Conservation (phyloP, 306 rosid species). For the Prunus fruticosa region DNA sequence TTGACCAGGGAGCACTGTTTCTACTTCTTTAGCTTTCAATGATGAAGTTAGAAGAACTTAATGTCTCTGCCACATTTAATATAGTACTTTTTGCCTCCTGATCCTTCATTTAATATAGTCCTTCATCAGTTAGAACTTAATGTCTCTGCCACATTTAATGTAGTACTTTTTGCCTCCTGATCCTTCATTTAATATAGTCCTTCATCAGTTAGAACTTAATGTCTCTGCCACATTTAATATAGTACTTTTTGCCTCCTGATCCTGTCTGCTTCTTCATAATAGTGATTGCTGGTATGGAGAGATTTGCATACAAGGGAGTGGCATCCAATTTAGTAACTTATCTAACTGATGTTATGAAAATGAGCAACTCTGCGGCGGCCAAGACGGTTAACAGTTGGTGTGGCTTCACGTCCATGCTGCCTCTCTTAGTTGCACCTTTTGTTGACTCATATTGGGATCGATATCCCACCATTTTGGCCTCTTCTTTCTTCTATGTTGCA, state of each 20-base stretch:
- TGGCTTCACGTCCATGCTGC: slow-evolving; percentile 87
- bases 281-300: slow-evolving; percentile 88
- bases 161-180: too few relatives aligned
- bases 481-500: slow-evolving; percentile 66
- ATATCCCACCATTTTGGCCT: slow-evolving; percentile 63
- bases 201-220: too few relatives aligned
- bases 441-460: slow-evolving; percentile 81
- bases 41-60: too few relatives aligned
- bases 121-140: too few relatives aligned
- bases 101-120: too few relatives aligned
- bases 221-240: too few relatives aligned
- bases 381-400: slow-evolving; percentile 82
- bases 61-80: too few relatives aligned
- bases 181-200: too few relatives aligned
- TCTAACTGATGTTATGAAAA: slow-evolving; percentile 71
- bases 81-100: too few relatives aligned
- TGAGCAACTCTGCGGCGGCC: slow-evolving; percentile 91
- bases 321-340: slow-evolving; percentile 81
- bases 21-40: not conserved
- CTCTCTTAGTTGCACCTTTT: slow-evolving; percentile 78
- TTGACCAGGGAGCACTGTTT: not conserved
- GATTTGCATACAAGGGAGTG: slow-evolving; percentile 91
- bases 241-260: too few relatives aligned
- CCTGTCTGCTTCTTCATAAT: not conserved
- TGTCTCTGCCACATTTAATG: too few relatives aligned